Evolutionary conservation across 129 eudicot species (phyloP).

Genomic region (Centrapalus pauciflorus): DNA sequence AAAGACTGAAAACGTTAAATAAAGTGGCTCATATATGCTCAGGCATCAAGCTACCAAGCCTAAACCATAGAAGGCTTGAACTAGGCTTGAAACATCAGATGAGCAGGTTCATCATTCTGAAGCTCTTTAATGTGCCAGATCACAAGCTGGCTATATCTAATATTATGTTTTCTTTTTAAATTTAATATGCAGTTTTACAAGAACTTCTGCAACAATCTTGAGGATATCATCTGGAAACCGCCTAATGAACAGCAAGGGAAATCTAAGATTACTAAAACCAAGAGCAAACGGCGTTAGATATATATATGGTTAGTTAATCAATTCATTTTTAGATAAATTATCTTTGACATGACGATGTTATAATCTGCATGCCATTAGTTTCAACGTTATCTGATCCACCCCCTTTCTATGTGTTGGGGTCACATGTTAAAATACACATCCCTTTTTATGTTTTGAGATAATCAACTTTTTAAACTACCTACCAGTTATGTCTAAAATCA

Average conservation of each 20-base stretch:
- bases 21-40: no score
- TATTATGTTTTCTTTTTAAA: background rate
- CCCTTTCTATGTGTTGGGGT: background rate
- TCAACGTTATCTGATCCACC: background rate
- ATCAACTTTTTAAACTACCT: no score
- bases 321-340: background rate
- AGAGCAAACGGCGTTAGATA: constrained; percentile 57
- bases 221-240: constrained; percentile 94
- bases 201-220: constrained; percentile 83
- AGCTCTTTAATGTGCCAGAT: no score
- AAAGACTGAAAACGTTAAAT: background rate
- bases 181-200: constrained; percentile 63
- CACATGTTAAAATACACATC: background rate
- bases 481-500: no score
- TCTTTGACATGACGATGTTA: background rate
- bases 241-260: constrained; percentile 50
- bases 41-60: no score
- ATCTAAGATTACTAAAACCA: constrained; percentile 52
- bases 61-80: no score
- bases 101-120: no score
- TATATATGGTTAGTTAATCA: constrained; percentile 9
- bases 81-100: background rate
- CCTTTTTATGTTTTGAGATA: no score
- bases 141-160: background rate
- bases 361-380: no score